Conservation (phyloP, 495 filamentous ascomycete genomes). For the Penicillium subrubescens region DNA sequence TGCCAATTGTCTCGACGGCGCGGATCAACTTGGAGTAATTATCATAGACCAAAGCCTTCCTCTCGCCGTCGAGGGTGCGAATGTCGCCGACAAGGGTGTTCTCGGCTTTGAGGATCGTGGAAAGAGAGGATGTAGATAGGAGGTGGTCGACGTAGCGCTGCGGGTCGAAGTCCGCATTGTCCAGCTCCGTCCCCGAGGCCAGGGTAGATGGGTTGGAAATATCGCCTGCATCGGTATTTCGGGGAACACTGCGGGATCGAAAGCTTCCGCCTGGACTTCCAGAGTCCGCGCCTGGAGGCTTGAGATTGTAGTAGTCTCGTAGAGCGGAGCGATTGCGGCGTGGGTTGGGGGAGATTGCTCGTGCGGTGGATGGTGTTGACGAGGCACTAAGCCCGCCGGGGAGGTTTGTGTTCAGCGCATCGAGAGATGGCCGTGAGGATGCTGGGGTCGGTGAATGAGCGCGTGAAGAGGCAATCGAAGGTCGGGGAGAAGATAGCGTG, state of each 20-base stretch:
- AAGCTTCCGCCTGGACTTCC: conserved; percentile 14
- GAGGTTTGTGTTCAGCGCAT: conserved; percentile 53
- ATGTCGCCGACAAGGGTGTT: conserved; percentile 69
- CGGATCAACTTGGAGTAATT: conserved; percentile 96
- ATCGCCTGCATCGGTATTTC: conserved; percentile 42
- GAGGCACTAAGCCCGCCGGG: conserved; percentile 53
- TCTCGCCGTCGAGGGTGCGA: conserved; percentile 86
- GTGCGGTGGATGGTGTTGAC: conserved; percentile 47
- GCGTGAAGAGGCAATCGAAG: conserved; percentile 68
- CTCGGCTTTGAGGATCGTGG: conserved; percentile 62
- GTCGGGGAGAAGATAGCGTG: conserved; percentile 71
- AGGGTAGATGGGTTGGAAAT: conserved; percentile 35
- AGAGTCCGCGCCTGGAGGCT: conserved; percentile 47
- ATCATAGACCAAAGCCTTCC: conserved; percentile 96
- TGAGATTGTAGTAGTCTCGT: conserved; percentile 92
- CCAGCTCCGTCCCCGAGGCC: conserved; percentile 48
- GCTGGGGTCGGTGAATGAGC: conserved; percentile 60
- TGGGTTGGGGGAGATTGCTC: conserved; percentile 51
- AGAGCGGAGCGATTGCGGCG: conserved; percentile 79
- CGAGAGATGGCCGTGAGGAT: conserved; percentile 73
- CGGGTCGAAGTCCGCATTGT: conserved; percentile 49
- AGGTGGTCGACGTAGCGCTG: conserved; percentile 50
- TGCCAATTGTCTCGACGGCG: conserved; percentile 92
- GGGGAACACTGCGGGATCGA: conserved; percentile 44
- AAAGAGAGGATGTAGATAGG: conserved; percentile 58